Conservation (phyloP, 768 basidiomycete genomes). For the Pleurotus platypus region DNA sequence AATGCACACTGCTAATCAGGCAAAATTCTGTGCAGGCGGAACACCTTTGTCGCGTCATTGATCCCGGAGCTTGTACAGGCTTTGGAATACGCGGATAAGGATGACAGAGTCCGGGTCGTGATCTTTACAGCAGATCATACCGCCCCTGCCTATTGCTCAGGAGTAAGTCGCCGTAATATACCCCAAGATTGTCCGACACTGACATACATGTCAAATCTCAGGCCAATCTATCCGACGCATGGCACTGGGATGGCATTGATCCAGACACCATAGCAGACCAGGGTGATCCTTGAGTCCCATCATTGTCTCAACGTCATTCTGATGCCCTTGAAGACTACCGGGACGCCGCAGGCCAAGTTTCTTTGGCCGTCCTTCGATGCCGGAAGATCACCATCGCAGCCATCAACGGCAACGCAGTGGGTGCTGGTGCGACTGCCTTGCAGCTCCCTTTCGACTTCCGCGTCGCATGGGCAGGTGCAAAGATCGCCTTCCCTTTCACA, state of each 20-base stretch:
- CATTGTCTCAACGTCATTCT: neutral
- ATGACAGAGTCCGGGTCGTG: slow-evolving; percentile 49
- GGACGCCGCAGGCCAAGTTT: slow-evolving; percentile 43
- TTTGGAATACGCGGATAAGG: slow-evolving; percentile 47
- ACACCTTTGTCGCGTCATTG: slow-evolving; percentile 34
- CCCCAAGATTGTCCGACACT: no score
- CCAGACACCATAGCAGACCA: slow-evolving; percentile 37
- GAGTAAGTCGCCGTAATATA: slow-evolving; percentile 29
- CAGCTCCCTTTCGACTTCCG: slow-evolving; percentile 53
- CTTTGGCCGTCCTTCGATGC: slow-evolving; percentile 48
- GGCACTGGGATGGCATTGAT: slow-evolving; percentile 39
- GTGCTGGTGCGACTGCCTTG: slow-evolving; percentile 43
- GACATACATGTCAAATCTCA: slow-evolving; percentile 13
- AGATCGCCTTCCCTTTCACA: slow-evolving; percentile 45
- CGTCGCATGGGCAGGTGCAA: slow-evolving; percentile 47
- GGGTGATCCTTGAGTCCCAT: slow-evolving; percentile 22
- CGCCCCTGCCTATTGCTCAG: slow-evolving; percentile 52
- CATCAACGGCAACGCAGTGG: slow-evolving; percentile 51
- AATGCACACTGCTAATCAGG: neutral
- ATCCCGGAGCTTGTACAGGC: slow-evolving; percentile 35
- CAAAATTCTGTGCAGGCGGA: slow-evolving; percentile 31
- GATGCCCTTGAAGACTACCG: slow-evolving; percentile 46
- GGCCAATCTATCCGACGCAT: slow-evolving; percentile 49
- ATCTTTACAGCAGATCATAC: slow-evolving; percentile 49
- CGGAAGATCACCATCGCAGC: slow-evolving; percentile 52